Percentiles rank a stretch among this genome's conserved stretches.
Evolutionary conservation across 805 yeast genomes (phyloP).

Genomic region (Candida vaughaniae): DNA sequence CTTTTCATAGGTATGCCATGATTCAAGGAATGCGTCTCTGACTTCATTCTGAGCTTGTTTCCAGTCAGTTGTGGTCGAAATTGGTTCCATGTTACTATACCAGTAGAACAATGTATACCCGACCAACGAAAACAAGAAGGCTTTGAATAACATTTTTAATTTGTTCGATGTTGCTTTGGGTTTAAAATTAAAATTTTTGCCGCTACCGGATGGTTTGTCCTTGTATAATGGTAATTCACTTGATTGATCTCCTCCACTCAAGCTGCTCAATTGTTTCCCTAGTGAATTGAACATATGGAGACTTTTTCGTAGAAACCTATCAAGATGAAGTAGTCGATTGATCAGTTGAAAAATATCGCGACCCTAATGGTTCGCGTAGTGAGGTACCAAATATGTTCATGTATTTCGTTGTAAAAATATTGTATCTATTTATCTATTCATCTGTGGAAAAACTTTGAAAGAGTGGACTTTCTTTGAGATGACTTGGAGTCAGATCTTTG

Average conservation of each 20-base stretch:
- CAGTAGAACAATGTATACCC: conserved; percentile 40
- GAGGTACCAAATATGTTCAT: no score
- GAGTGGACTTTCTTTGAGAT: conserved; percentile 6
- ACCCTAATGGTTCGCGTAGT: no score
- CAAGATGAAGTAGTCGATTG: no score
- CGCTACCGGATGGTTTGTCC: conserved; percentile 29
- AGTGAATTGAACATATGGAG: conserved; percentile 5
- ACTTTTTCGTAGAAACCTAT: background rate
- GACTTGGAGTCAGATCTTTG: conserved; percentile 9
- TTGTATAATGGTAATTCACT: conserved; percentile 33
- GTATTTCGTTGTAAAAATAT: no score
- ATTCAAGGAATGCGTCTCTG: conserved; percentile 62
- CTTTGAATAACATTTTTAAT: conserved; percentile 41
- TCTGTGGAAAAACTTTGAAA: conserved; percentile 17
- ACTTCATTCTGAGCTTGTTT: conserved; percentile 53
- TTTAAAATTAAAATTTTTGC: background rate
- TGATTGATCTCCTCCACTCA: conserved; percentile 2
- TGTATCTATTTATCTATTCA: background rate
- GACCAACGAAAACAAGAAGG: conserved; percentile 37
- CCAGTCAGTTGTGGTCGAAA: conserved; percentile 36
- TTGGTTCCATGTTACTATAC: conserved; percentile 8
- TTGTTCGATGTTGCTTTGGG: conserved; percentile 13
- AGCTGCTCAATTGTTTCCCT: conserved; percentile 3
- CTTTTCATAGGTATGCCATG: conserved; percentile 74
- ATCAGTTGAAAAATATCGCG: no score